These are phyloP conservation scores for Phialophora chinensis DNA, from an alignment of 2,329 filamentous ascomycete genomes.

Conservation along the genomic window DNA sequence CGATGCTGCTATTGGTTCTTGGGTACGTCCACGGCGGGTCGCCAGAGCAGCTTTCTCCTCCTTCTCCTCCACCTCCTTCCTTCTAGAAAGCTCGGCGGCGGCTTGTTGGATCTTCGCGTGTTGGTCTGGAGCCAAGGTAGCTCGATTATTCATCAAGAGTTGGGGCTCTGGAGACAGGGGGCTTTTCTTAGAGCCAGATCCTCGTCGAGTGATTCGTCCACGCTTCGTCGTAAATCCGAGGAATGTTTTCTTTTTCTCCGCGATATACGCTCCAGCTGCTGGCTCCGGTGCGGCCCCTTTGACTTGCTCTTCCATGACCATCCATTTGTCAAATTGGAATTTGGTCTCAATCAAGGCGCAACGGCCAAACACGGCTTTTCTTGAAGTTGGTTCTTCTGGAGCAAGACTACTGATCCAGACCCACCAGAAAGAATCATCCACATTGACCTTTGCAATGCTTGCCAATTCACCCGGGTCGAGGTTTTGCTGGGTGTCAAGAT, in stretches of 20 bases:
- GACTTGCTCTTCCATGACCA: slow-evolving; percentile 95
- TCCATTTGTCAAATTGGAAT: slow-evolving; percentile 81
- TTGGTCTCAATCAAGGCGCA: slow-evolving; percentile 90
- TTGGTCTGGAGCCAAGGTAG: slow-evolving; percentile 85
- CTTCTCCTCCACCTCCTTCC: slow-evolving; percentile 63
- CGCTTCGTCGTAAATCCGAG: slow-evolving; percentile 81
- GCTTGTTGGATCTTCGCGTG: slow-evolving; percentile 92
- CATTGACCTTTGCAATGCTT: slow-evolving; percentile 81
- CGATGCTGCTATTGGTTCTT: slow-evolving; percentile 57
- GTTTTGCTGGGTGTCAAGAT: slow-evolving; percentile 72
- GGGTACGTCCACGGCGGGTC: slow-evolving; percentile 62
- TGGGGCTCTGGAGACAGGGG: slow-evolving; percentile 58
- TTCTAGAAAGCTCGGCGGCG: slow-evolving; percentile 79
- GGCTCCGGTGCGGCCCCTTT: slow-evolving; percentile 88
- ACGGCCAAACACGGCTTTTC: slow-evolving; percentile 91
- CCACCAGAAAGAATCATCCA: slow-evolving; percentile 99
- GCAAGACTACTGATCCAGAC: slow-evolving; percentile 98
- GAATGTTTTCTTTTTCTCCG: slow-evolving; percentile 96
- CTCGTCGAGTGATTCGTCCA: slow-evolving; percentile 70
- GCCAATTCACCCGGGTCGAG: slow-evolving; percentile 93
- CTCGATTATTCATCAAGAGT: slow-evolving; percentile 64
- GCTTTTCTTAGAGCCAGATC: slow-evolving; percentile 70
- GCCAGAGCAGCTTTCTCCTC: slow-evolving; percentile 55
- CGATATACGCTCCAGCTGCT: slow-evolving; percentile 84
- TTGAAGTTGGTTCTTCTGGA: slow-evolving; percentile 80